Evolutionary conservation across 768 basidiomycete species (phyloP).

Genomic region (Psilocybe sp.): DNA sequence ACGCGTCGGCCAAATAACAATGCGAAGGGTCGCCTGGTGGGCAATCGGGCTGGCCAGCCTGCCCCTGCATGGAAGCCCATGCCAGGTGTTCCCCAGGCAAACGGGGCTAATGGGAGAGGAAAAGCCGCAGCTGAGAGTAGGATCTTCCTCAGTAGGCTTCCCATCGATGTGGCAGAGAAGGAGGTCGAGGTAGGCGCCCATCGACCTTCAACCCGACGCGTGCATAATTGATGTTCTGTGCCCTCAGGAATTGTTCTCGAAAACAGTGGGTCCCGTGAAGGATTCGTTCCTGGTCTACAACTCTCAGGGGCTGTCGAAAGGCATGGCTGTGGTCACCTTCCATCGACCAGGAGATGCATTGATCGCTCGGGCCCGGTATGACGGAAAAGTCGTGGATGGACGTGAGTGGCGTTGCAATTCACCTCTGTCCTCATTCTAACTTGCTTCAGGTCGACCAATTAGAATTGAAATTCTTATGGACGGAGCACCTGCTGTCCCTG

Average conservation of each 20-base stretch:
- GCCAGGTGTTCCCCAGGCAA: too few species aligned
- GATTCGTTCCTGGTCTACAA: slow-evolving; percentile 75
- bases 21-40: slow-evolving; percentile 54
- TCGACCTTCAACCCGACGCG: background rate
- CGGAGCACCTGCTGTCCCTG: slow-evolving; percentile 20
- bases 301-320: slow-evolving; percentile 70
- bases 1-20: slow-evolving; percentile 26
- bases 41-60: slow-evolving; percentile 51
- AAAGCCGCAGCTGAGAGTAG: slow-evolving; percentile 44
- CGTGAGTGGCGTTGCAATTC: slow-evolving; percentile 33
- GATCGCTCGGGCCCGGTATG: slow-evolving; percentile 63
- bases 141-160: slow-evolving; percentile 64
- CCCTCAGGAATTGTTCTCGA: slow-evolving; percentile 66
- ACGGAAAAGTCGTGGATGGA: slow-evolving; percentile 74
- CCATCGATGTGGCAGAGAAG: slow-evolving; percentile 63
- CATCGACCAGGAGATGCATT: slow-evolving; percentile 61
- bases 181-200: slow-evolving; percentile 59
- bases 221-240: background rate
- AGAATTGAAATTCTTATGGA: slow-evolving; percentile 65
- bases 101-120: slow-evolving; percentile 21
- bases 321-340: slow-evolving; percentile 76
- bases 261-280: slow-evolving; percentile 72
- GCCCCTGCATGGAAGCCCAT: slow-evolving; percentile 59
- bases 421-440: background rate
- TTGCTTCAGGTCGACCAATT: slow-evolving; percentile 55